Conservation (phyloP, 148 eudicot genomes). For the Silene latifolia region DNA sequence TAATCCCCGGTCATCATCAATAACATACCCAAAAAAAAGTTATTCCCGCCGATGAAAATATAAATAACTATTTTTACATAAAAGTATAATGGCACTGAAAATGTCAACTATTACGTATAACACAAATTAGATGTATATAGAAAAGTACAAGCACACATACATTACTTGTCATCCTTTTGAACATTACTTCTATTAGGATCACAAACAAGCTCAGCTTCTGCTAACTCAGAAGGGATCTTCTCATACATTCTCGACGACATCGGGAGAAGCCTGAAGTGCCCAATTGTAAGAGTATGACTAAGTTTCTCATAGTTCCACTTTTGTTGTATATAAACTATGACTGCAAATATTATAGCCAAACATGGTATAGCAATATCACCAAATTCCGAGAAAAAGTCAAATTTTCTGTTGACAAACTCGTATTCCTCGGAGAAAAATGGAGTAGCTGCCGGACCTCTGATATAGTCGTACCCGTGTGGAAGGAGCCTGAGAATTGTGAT, state of each 20-base stretch:
- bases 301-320: constrained; percentile 57
- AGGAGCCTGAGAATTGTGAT: constrained; percentile 63
- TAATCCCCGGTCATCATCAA: too few species aligned
- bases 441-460: constrained; percentile 44
- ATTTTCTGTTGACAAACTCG: constrained; percentile 58
- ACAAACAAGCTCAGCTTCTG: constrained; percentile 68
- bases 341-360: constrained; percentile 46
- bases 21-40: too few species aligned
- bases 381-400: constrained; percentile 66
- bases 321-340: constrained; percentile 64
- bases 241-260: constrained; percentile 51
- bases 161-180: constrained; percentile 19
- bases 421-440: constrained; percentile 72
- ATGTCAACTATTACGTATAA: neutral
- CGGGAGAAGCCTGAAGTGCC: constrained; percentile 52
- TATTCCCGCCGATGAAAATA: too few species aligned
- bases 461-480: constrained; percentile 70
- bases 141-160: neutral
- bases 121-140: neutral
- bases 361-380: constrained; percentile 69
- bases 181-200: constrained; percentile 26
- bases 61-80: too few species aligned
- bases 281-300: constrained; percentile 33
- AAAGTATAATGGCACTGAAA: neutral
- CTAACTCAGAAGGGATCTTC: constrained; percentile 47